Percentiles rank a stretch among this genome's conserved stretches.
These are phyloP conservation scores for Penstemon newberryi DNA, from an alignment of 257 asterid genomes.

Conservation along the genomic window DNA sequence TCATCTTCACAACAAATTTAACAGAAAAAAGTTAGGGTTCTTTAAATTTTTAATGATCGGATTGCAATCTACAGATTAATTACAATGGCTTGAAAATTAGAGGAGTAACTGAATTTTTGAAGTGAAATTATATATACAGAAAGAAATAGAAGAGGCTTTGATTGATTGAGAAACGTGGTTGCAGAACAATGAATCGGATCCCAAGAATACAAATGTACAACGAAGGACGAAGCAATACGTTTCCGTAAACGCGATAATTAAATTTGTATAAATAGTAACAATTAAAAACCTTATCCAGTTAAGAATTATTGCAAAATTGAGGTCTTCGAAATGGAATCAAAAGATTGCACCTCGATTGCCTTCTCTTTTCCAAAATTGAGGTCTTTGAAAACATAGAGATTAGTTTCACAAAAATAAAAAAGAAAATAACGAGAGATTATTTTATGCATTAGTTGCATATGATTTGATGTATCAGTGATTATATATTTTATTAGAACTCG, in stretches of 20 bases:
- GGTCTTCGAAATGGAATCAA: too few species aligned
- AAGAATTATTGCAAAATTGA: too few species aligned
- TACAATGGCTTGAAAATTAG: slow-evolving; percentile 6
- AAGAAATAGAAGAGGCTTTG: slow-evolving; percentile 3
- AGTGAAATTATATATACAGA: slow-evolving; percentile 7
- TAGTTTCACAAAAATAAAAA: too few species aligned
- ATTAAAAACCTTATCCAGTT: not conserved
- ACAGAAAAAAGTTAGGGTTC: not conserved
- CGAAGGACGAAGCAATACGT: slow-evolving; percentile 27
- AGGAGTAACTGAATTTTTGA: not conserved
- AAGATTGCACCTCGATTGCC: too few species aligned
- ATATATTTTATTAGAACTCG: too few species aligned
- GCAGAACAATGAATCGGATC: slow-evolving; percentile 38
- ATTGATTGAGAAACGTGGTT: slow-evolving; percentile 3
- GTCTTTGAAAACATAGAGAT: too few species aligned
- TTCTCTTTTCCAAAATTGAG: too few species aligned
- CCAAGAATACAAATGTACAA: slow-evolving; percentile 27
- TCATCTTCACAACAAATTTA: slow-evolving; percentile 41
- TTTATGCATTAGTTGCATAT: too few species aligned
- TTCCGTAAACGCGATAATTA: not conserved
- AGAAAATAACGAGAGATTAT: too few species aligned
- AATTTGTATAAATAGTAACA: not conserved
- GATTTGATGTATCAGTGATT: too few species aligned
- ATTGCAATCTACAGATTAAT: not conserved
- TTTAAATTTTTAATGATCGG: not conserved